Percentiles rank a stretch among this genome's conserved stretches.
phyloP scores from a whole-genome alignment of 768 basidiomycete genomes.

The Gymnopilus dilepis region DNA sequence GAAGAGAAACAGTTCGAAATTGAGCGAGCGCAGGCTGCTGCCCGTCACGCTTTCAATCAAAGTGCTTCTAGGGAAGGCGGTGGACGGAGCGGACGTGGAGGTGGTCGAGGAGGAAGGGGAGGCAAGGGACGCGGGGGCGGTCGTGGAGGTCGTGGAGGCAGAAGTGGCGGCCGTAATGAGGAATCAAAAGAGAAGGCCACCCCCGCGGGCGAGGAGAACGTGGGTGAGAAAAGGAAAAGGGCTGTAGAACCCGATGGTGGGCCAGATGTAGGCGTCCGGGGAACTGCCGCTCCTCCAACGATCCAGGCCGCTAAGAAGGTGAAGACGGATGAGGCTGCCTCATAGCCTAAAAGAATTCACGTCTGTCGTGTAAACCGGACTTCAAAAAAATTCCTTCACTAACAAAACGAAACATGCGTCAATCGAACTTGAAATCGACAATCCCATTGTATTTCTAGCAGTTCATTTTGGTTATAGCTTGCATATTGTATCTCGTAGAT shows the following conservation, averaged over 20 bases:
- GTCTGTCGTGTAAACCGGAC: neutral
- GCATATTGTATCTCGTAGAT: neutral
- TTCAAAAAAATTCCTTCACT: neutral
- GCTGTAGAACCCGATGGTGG: conserved; percentile 82
- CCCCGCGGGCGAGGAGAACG: conserved; percentile 44
- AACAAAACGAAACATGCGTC: neutral
- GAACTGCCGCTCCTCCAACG: conserved; percentile 60
- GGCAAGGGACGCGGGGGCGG: conserved; percentile 47
- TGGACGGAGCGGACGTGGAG: conserved; percentile 40
- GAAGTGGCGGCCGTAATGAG: conserved; percentile 43
- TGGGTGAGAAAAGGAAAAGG: conserved; percentile 79
- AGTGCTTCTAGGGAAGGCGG: conserved; percentile 32
- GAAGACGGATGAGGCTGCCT: conserved; percentile 42
- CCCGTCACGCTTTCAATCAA: conserved; percentile 52
- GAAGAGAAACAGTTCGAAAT: conserved; percentile 76
- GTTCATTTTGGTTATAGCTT: neutral
- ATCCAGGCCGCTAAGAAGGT: conserved; percentile 48
- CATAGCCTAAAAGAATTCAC: neutral
- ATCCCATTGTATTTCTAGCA: conserved; percentile 7
- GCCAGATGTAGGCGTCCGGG: conserved; percentile 68
- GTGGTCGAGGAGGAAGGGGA: conserved; percentile 49
- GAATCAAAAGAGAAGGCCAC: conserved; percentile 37
- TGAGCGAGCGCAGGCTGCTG: conserved; percentile 74
- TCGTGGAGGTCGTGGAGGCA: conserved; percentile 42
- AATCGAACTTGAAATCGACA: neutral